Conservation (phyloP, 2,329 filamentous ascomycete genomes). For the Myriosclerotinia scirpicola region DNA sequence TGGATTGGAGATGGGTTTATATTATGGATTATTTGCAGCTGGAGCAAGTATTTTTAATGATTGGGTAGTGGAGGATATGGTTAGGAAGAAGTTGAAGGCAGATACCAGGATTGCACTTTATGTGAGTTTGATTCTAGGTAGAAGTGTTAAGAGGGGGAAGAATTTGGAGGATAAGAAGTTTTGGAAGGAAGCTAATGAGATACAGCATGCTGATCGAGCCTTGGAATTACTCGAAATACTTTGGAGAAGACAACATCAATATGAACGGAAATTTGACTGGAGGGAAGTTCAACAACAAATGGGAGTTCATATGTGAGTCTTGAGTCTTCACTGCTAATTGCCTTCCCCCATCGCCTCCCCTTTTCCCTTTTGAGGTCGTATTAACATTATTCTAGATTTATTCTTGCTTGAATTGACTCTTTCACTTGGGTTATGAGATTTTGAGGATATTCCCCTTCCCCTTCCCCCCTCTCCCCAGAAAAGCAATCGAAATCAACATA, state of each 20-base stretch:
- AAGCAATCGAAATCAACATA: no score
- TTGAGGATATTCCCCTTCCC: neutral
- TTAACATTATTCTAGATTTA: slow-evolving; percentile 21
- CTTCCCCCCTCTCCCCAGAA: no score
- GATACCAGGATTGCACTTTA: slow-evolving; percentile 38
- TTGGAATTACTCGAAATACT: slow-evolving; percentile 38
- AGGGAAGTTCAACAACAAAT: slow-evolving; percentile 38
- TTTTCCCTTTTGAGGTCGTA: neutral
- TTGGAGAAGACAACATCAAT: slow-evolving; percentile 39
- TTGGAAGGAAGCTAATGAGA: slow-evolving; percentile 15
- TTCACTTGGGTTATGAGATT: neutral
- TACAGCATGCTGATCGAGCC: slow-evolving; percentile 39
- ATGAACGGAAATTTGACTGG: slow-evolving; percentile 38
- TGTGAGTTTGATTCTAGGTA: slow-evolving; percentile 29
- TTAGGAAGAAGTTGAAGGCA: slow-evolving; percentile 35
- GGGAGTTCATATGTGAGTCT: slow-evolving; percentile 36
- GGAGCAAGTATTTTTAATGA: slow-evolving; percentile 38
- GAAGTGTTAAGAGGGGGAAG: neutral
- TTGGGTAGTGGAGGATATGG: slow-evolving; percentile 33
- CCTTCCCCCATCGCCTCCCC: no score
- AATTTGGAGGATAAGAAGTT: no score
- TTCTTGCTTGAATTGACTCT: slow-evolving; percentile 13
- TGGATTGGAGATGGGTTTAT: slow-evolving; percentile 39
- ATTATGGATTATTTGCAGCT: slow-evolving; percentile 39
- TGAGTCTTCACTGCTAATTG: neutral